These are phyloP conservation scores for Trichoderma sp. DNA, from an alignment of 2,329 filamentous ascomycete genomes.

Conservation along the genomic window DNA sequence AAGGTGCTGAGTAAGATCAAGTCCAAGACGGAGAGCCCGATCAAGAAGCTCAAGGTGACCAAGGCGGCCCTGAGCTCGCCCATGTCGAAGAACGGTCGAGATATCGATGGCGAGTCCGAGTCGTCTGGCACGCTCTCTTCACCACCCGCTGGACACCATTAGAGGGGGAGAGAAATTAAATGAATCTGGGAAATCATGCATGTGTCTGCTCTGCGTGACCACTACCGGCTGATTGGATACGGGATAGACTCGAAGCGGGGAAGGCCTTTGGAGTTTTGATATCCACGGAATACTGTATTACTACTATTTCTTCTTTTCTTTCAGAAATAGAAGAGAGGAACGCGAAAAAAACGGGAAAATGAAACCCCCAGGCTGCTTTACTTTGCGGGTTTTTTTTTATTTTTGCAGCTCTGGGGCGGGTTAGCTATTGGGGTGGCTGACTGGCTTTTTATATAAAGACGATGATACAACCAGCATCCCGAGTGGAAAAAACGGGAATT, in stretches of 20 bases:
- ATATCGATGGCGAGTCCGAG: slow-evolving; percentile 52
- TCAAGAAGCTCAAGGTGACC: slow-evolving; percentile 43
- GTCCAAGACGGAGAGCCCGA: slow-evolving; percentile 38
- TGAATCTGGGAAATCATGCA: not conserved
- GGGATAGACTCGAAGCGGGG: slow-evolving; percentile 27
- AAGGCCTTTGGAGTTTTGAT: slow-evolving; percentile 1
- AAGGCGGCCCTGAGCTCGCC: slow-evolving; percentile 50
- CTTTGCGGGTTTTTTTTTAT: not conserved
- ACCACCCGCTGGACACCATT: slow-evolving; percentile 36
- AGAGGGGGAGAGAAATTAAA: not conserved
- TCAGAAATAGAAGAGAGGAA: slow-evolving; percentile 16
- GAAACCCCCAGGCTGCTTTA: not conserved
- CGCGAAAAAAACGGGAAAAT: not conserved
- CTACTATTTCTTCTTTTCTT: slow-evolving; percentile 14
- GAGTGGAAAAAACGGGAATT: slow-evolving; percentile 12
- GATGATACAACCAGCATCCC: slow-evolving; percentile 23
- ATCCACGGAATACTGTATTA: slow-evolving; percentile 22
- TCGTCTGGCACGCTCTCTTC: slow-evolving; percentile 56
- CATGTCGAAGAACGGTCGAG: slow-evolving; percentile 48
- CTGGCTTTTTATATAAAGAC: slow-evolving; percentile 12
- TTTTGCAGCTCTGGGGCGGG: slow-evolving; percentile 5
- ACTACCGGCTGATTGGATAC: slow-evolving; percentile 24
- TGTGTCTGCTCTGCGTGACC: not conserved
- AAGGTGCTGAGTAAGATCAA: slow-evolving; percentile 32
- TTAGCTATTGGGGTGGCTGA: slow-evolving; percentile 21